These are phyloP conservation scores for Arthonia radiata DNA, from an alignment of 495 filamentous ascomycete genomes.

Conservation along the genomic window DNA sequence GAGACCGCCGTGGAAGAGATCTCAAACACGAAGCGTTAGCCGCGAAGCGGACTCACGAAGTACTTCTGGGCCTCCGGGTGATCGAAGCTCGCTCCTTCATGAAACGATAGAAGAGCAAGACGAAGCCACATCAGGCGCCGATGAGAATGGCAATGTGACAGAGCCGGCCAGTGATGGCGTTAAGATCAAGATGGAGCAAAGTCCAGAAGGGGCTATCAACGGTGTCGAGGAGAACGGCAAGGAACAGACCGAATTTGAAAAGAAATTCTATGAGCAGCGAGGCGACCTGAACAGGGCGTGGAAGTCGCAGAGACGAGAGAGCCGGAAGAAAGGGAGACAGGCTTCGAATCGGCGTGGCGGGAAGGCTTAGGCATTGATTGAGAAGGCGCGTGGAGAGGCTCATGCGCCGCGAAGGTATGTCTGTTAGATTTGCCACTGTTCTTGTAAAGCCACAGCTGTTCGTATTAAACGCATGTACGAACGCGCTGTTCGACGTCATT, in stretches of 20 bases:
- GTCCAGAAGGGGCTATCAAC: conserved; percentile 9
- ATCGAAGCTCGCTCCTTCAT: conserved; percentile 4
- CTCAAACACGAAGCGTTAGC: too few species aligned
- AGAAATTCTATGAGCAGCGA: conserved; percentile 81
- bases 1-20: too few species aligned
- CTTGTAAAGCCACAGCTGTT: too few species aligned
- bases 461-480: too few species aligned
- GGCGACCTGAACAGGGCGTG: conserved; percentile 77
- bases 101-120: conserved; percentile 9
- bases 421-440: too few species aligned
- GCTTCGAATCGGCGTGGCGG: conserved; percentile 39
- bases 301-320: conserved; percentile 64
- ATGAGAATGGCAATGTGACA: conserved; percentile 4
- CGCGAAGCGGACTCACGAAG: too few species aligned
- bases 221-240: conserved; percentile 15
- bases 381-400: too few species aligned
- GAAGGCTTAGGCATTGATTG: too few species aligned
- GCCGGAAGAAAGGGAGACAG: conserved; percentile 65
- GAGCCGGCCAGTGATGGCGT: not conserved
- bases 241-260: conserved; percentile 46
- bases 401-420: too few species aligned
- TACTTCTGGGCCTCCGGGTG: conserved; percentile 9
- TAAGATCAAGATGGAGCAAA: conserved; percentile 10
- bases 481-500: too few species aligned
- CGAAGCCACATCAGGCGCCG: too few species aligned